Percentiles rank a stretch among this genome's conserved stretches.
Conservation (phyloP, 768 basidiomycete species). For the Xerocomus potaroensis region DNA sequence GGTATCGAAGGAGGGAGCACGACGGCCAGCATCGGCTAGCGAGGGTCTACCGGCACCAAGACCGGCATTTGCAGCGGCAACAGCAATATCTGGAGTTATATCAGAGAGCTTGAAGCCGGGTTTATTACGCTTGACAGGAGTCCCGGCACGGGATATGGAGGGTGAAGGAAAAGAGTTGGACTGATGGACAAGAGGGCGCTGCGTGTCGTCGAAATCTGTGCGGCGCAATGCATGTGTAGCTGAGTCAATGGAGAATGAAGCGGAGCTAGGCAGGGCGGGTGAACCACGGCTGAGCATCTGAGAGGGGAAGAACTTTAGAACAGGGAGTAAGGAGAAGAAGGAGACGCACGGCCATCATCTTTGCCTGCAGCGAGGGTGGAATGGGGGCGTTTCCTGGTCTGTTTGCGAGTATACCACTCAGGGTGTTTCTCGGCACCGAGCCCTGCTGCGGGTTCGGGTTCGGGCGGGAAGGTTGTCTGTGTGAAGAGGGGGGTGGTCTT, state of each 20-base stretch:
- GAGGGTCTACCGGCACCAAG: slow-evolving; percentile 66
- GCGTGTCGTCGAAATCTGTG: slow-evolving; percentile 27
- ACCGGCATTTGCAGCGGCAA: slow-evolving; percentile 60
- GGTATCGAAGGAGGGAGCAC: slow-evolving; percentile 47
- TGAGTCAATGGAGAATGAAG: slow-evolving; percentile 37
- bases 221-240: slow-evolving; percentile 39
- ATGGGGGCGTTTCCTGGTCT: slow-evolving; percentile 58
- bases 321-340: neutral
- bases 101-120: slow-evolving; percentile 62
- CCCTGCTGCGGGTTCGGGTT: slow-evolving; percentile 6
- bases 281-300: slow-evolving; percentile 47
- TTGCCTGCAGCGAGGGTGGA: slow-evolving; percentile 86
- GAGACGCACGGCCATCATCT: slow-evolving; percentile 80
- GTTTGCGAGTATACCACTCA: slow-evolving; percentile 43
- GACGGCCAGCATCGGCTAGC: slow-evolving; percentile 37
- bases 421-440: slow-evolving; percentile 24
- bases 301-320: slow-evolving; percentile 17
- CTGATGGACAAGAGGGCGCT: slow-evolving; percentile 31
- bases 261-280: slow-evolving; percentile 21
- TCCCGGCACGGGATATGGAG: slow-evolving; percentile 29
- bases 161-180: slow-evolving; percentile 35
- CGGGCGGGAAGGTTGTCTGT: slow-evolving; percentile 14
- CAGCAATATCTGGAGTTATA: slow-evolving; percentile 48
- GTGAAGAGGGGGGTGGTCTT: slow-evolving; percentile 5
- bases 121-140: slow-evolving; percentile 41